A percentile compares a stretch with the other conserved stretches of the same genome.
These are phyloP conservation scores for Thoreauomyces humboldtii DNA, from an alignment of 192 early-diverging fungal species.

Conservation along the genomic window DNA sequence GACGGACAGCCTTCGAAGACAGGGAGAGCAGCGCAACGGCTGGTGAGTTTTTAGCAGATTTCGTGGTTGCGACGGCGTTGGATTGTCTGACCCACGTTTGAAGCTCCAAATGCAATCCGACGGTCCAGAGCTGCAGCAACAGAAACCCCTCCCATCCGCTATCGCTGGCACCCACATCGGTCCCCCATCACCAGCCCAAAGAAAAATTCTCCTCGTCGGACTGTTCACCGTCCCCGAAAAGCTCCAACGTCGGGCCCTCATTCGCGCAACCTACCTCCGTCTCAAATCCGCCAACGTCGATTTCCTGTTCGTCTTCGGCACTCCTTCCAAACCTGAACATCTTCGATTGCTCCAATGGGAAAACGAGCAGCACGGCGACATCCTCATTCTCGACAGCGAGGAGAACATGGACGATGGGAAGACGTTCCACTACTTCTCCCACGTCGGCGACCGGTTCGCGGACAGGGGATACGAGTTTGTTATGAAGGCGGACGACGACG, in stretches of 20 bases:
- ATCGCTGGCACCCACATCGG: too few species aligned
- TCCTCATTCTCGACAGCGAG: slow-evolving; percentile 22
- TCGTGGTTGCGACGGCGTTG: too few species aligned
- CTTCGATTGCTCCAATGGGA: slow-evolving; percentile 9
- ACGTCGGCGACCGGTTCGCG: neutral
- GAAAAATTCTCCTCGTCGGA: slow-evolving; percentile 24
- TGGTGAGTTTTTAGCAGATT: too few species aligned
- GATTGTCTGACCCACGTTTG: too few species aligned
- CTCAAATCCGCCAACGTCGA: slow-evolving; percentile 22
- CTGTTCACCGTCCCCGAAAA: slow-evolving; percentile 25
- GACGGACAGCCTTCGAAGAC: too few species aligned
- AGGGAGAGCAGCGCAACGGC: too few species aligned
- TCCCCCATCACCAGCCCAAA: too few species aligned
- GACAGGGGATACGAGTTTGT: slow-evolving; percentile 24
- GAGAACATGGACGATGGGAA: slow-evolving; percentile 41
- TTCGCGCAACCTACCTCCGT: slow-evolving; percentile 29
- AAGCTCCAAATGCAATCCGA: too few species aligned
- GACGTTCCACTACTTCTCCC: slow-evolving; percentile 24
- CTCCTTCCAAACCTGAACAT: neutral
- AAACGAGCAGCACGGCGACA: slow-evolving; percentile 10
- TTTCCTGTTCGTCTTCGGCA: slow-evolving; percentile 28
- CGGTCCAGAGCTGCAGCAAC: too few species aligned
- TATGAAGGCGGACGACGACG: slow-evolving; percentile 39
- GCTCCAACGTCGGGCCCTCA: slow-evolving; percentile 26
- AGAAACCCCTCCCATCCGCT: too few species aligned